Conservation (phyloP, 208 protist genomes). For the Herpetomonas tarakana region DNA sequence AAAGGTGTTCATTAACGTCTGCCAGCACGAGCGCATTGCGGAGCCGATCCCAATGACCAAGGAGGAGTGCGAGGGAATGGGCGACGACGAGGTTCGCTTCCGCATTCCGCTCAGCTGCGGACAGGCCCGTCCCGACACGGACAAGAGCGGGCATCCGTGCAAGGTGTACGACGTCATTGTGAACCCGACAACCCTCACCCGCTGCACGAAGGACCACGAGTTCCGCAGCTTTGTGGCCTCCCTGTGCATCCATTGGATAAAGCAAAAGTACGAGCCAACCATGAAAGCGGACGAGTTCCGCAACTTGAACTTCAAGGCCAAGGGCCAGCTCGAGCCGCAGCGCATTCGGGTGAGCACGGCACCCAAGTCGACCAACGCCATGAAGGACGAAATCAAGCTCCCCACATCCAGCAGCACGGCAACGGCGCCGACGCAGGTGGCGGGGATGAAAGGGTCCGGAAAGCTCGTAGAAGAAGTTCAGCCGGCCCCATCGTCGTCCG, state of each 20-base stretch:
- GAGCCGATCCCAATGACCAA: slow-evolving; percentile 81
- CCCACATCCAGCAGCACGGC: slow-evolving; percentile 31
- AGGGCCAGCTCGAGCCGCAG: slow-evolving; percentile 83
- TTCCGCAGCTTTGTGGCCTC: slow-evolving; percentile 86
- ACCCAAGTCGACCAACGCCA: slow-evolving; percentile 56
- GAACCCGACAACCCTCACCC: slow-evolving; percentile 70
- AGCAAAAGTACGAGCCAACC: slow-evolving; percentile 89
- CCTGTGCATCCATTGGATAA: slow-evolving; percentile 88
- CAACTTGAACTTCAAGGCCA: slow-evolving; percentile 86
- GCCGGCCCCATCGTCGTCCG: not conserved
- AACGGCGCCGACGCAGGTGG: slow-evolving; percentile 40
- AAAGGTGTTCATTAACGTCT: slow-evolving; percentile 92
- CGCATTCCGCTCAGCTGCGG: slow-evolving; percentile 89
- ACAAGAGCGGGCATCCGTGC: slow-evolving; percentile 83
- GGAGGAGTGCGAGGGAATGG: slow-evolving; percentile 8
- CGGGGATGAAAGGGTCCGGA: slow-evolving; percentile 31
- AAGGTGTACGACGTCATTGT: slow-evolving; percentile 92
- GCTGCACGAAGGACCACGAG: slow-evolving; percentile 69
- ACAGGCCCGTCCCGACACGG: slow-evolving; percentile 65
- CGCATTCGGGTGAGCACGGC: slow-evolving; percentile 67
- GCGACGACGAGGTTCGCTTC: slow-evolving; percentile 64
- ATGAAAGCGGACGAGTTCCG: slow-evolving; percentile 85
- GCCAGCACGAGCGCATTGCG: slow-evolving; percentile 76
- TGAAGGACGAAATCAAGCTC: slow-evolving; percentile 85
- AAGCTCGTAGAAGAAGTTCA: slow-evolving; percentile 69